Conservation (phyloP, 2,329 filamentous ascomycete species). For the Mollisiaceae sp. region DNA sequence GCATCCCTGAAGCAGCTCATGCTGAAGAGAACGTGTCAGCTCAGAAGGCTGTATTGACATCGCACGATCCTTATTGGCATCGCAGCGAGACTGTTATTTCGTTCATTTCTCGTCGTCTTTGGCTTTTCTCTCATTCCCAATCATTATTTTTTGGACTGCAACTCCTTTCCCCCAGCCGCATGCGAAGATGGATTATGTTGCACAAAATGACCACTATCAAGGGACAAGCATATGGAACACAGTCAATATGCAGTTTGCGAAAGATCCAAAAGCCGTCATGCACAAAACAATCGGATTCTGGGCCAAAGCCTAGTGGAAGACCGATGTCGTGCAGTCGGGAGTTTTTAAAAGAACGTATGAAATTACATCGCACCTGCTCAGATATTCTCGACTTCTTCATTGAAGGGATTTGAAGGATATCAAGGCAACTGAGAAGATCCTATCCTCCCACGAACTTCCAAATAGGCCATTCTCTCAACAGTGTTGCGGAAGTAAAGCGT, state of each 20-base stretch:
- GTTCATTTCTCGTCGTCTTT: too few species aligned
- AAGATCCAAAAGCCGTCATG: background rate
- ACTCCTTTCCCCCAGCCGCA: background rate
- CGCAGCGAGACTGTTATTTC: too few species aligned
- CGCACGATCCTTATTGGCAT: too few species aligned
- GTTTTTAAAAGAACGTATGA: background rate
- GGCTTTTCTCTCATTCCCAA: too few species aligned
- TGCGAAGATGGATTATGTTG: background rate
- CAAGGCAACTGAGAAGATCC: background rate
- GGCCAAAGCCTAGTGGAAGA: background rate
- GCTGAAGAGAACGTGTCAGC: too few species aligned
- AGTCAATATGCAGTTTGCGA: background rate
- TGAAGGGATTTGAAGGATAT: background rate
- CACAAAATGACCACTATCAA: background rate
- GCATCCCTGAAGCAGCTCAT: too few species aligned
- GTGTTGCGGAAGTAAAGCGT: background rate
- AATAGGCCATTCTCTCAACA: background rate
- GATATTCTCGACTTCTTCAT: background rate
- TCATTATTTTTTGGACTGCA: background rate
- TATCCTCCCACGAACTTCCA: background rate
- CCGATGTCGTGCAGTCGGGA: background rate
- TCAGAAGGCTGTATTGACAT: too few species aligned
- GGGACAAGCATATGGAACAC: background rate
- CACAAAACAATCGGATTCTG: background rate
- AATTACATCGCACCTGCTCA: background rate